Base-by-base conservation (phyloP, 176 grass and related monocot species). In the Hordeum marinum region DNA sequence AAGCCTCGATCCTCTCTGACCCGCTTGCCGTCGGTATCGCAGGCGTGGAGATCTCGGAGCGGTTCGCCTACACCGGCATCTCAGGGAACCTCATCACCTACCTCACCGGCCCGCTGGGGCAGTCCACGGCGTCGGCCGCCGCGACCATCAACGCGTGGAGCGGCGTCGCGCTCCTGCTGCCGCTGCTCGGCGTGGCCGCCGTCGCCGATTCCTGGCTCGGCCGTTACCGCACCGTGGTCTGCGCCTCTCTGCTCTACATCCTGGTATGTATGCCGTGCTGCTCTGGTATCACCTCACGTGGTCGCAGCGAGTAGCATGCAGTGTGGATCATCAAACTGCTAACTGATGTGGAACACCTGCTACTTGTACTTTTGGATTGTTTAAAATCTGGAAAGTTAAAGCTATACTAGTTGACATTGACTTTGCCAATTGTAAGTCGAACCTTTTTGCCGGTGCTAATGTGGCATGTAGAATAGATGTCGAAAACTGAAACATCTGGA, bases 141-240 rank as follows among this genome's bases (percentile, higher is more conserved):
- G 87, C 89, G 12, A 76, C 89, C 21, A 40, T 89, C 58, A 96
- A 90, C 81, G 67, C 68, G 15, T 97, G 87, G 94, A 59, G 27
- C 27, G 87, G 89, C 27, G 60, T 10, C 24, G 43, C 80, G 9
- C 82, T 80, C 8, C 72, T 94, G 37, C 82, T 94, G 31, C 85
- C 91, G 42, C 78, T 97, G 62, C 63, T 97, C 24, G 89, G 87
- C 52, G 52, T 55, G 6, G 89, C 91, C 15, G 54, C 78, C 31
- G 14, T 91, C 52, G 91, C 94, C 21, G 94, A 96, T 36, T 91
- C 91, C 1, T 96, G 83, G 83, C 80, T 96, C 29, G 91, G 94
- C 21, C 84, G 91, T 0, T 93, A 93, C 81, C 82, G 89, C 20
- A 87, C 81, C 23, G 77, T 94, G 39, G 34, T 89, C 40, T 24